Evolutionary conservation across 257 asterid species (phyloP).

Genomic region (Prunella vulgaris): DNA sequence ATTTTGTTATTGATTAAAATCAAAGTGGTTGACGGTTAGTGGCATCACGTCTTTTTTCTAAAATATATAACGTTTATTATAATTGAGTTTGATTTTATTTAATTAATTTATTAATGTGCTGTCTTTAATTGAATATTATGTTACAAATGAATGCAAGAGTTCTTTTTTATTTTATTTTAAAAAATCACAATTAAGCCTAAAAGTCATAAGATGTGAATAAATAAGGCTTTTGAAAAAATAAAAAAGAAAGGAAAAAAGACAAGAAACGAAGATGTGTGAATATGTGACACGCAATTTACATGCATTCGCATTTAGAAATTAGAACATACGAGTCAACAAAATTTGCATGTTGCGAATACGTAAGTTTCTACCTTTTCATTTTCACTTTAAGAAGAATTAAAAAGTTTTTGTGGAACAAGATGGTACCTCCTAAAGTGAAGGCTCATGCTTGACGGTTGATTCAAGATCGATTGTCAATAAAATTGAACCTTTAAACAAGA

Average conservation of each 20-base stretch:
- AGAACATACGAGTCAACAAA: background rate
- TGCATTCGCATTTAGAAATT: background rate
- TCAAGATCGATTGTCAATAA: no score
- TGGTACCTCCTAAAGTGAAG: no score
- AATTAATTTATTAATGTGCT: background rate
- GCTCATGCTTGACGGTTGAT: no score
- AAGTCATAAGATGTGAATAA: background rate
- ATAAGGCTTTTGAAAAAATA: no score
- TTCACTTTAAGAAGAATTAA: no score
- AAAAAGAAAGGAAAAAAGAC: no score
- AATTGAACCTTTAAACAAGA: no score
- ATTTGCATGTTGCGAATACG: slow-evolving; percentile 5
- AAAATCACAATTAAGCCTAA: background rate
- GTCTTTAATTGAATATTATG: no score
- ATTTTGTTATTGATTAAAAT: background rate
- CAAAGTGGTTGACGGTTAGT: background rate
- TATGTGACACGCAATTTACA: background rate
- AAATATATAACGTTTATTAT: background rate
- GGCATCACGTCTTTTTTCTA: slow-evolving; percentile 1
- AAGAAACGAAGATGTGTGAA: no score
- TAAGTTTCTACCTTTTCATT: background rate
- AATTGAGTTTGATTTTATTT: no score
- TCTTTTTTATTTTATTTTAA: no score
- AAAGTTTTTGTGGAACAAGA: no score
- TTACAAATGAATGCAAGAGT: background rate